Base-by-base conservation (phyloP, 164 flowering plant species). In the Piper longum region DNA sequence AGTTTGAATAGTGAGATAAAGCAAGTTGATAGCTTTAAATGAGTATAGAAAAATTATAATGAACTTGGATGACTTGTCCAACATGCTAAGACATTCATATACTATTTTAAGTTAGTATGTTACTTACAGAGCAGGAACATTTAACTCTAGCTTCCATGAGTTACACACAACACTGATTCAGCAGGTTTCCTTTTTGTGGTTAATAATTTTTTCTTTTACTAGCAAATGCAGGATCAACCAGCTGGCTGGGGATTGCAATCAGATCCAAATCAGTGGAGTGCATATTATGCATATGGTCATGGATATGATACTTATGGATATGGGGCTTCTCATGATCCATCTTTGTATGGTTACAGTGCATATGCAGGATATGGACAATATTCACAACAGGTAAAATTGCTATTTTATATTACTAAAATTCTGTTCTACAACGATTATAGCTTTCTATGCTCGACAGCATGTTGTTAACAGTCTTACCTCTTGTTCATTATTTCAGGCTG, bases 231-330 rank as follows among this genome's bases (percentile, higher is more conserved):
- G 98, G 98, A 89, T 54, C 61, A 66, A 61, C 59, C 83, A 75
- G 83, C 83, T 68, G 56, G 74, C 64, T 88, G 91, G 96, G 81
- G 77, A 61, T 83, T 79, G 71, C 86, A 86, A 67, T 79, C 75
- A 42, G 97, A 89, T 79, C 89, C 90, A 4, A 86, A 62, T 72
- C 98, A 89, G 69, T 89, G 86, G 90, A 64, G 67, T 62, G 83
- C 92, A 39, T 93, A 90, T 75, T 93, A 93, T 79, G 96, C 88
- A 71, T 90, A 90, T 75, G 97, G 90, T 64, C 96, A 89, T 74
- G 96, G 96, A 41, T 89, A 89, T 74, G 97, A 93, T 76, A 82
- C 92, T 41, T 93, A 88, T 81, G 85, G 81, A 54, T 93, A 89
- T 79, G 89, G 87, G 42, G 81, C 90, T 65, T 59, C 83, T 67